Evolutionary conservation across 257 asterid species (phyloP), one percentile per base, ranked within the genome.

Genomic region (Scutellaria baicalensis): DNA sequence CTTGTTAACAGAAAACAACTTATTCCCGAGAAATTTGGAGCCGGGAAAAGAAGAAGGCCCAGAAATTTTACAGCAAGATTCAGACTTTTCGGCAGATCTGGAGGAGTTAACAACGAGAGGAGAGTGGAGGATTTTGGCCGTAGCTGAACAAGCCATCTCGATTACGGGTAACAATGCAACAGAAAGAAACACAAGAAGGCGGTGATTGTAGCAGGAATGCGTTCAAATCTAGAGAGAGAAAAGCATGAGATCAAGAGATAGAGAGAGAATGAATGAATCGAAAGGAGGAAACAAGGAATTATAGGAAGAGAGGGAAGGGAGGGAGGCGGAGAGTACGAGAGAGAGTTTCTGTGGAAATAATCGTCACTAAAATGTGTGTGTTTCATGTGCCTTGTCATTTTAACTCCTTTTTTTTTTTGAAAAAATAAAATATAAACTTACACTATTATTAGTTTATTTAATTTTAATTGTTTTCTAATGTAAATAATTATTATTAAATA

Each of bases 81-180:
- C 82, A 59, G 85, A 76, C 51, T 75, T 79, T n/a, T 84, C 86
- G 54, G 84, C 82, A 78, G 90, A 89, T 89, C 95, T 86, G 77
- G 83, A 35, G 14, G 92, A 81, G 80, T 58, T 75, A 40, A 77
- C 73, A 39, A 80, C 45, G 68, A 85, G 71, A 59, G 90, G 84
- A 79, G 86, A 82, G 60, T 81, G 93, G 74, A 79, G 35, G 75
- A 86, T 77, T 75, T 81, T 82, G 62, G 85, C 71, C 27, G 93
- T 49, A 21, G 95, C 83, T 21, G 95, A 88, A 59, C 87, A 83
- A 59, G 94, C 91, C 94, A 88, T 88, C 36, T 42, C 69, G 59
- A 59, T 20, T 59, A 35, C 31, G 35, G 49, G 59, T 16, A 20
- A 65, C 59, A 63, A 68, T 49, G 67, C 69, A 40, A 36, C 20